Percentiles rank a stretch among this genome's conserved stretches.
Evolutionary conservation across 371 early-diverging fungal genomes (phyloP).

Genomic region (Lichtheimia ornata): DNA sequence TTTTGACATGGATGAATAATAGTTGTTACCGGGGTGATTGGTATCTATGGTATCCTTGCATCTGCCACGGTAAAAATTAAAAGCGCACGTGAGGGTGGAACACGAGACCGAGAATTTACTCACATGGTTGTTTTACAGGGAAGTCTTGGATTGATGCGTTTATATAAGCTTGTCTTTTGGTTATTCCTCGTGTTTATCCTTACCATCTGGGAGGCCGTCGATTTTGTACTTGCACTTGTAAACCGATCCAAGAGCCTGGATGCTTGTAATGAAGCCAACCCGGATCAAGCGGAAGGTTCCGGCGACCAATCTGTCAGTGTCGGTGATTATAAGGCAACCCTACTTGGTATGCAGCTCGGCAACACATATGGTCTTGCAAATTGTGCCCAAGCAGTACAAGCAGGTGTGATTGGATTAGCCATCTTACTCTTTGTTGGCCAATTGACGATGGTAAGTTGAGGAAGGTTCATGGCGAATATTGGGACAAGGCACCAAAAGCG

Average conservation of each 20-base stretch:
- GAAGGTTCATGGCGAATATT: too few relatives aligned
- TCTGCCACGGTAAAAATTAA: constrained; percentile 37
- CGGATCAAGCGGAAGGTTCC: constrained; percentile 15
- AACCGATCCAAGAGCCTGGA: constrained; percentile 30
- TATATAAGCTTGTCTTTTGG: constrained; percentile 42
- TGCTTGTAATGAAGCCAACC: constrained; percentile 34
- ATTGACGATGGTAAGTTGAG: constrained; percentile 33
- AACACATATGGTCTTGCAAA: constrained; percentile 48
- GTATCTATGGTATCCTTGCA: constrained; percentile 33
- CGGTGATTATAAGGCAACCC: constrained; percentile 35
- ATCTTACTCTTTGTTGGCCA: constrained; percentile 44
- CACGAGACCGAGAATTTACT: background rate
- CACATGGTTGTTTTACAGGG: constrained; percentile 22
- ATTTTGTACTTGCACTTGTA: constrained; percentile 36
- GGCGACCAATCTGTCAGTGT: constrained; percentile 19
- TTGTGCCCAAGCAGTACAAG: constrained; percentile 47
- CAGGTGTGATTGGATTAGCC: constrained; percentile 43
- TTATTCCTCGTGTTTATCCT: constrained; percentile 27
- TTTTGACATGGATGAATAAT: background rate
- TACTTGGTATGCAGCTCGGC: constrained; percentile 47
- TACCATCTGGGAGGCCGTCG: constrained; percentile 38
- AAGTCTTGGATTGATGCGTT: constrained; percentile 40
- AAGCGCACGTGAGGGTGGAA: background rate
- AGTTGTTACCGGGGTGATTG: constrained; percentile 26
- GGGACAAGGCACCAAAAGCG: background rate